phyloP scores from a whole-genome alignment of 495 filamentous ascomycete genomes.

The Delitschia confertaspora region DNA sequence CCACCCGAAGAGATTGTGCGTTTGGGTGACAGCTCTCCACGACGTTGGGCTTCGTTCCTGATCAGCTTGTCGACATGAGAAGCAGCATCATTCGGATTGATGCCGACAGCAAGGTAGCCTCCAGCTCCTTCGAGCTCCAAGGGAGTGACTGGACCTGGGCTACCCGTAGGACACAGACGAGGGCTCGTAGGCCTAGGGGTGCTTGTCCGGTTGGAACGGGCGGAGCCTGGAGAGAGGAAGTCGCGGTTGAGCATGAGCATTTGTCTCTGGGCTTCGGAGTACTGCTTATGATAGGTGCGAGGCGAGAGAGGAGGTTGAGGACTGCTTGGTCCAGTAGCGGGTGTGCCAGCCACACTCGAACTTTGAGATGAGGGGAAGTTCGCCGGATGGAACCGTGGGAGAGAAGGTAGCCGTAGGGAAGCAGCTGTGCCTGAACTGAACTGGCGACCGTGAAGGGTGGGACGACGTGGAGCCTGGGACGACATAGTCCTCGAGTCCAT shows the following conservation, averaged over 20 bases:
- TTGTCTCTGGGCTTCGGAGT: conserved; percentile 35
- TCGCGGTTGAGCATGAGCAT: conserved; percentile 33
- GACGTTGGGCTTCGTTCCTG: conserved; percentile 30
- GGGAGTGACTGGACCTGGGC: conserved; percentile 37
- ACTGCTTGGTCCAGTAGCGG: conserved; percentile 23
- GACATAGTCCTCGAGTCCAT: conserved; percentile 26
- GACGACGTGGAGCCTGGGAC: conserved; percentile 20
- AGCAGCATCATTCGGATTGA: conserved; percentile 13
- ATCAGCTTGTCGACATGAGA: conserved; percentile 33
- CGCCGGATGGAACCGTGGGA: conserved; percentile 39
- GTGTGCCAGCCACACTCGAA: conserved; percentile 27
- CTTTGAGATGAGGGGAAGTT: conserved; percentile 32
- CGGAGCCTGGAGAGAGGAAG: conserved; percentile 22
- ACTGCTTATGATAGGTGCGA: conserved; percentile 27
- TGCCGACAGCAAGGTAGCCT: conserved; percentile 31
- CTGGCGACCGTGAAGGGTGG: conserved; percentile 12
- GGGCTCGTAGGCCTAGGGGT: conserved; percentile 30
- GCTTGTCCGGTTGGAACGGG: conserved; percentile 5
- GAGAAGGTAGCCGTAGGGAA: conserved; percentile 31
- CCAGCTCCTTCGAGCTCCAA: conserved; percentile 32
- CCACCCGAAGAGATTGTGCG: conserved; percentile 17
- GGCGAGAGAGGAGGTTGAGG: conserved; percentile 32
- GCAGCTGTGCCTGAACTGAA: conserved; percentile 14
- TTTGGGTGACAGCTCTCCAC: conserved; percentile 44
- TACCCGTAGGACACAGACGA: conserved; percentile 32